Base-by-base conservation (phyloP, 805 yeast genomes). In the Grigorovia jiainica region DNA sequence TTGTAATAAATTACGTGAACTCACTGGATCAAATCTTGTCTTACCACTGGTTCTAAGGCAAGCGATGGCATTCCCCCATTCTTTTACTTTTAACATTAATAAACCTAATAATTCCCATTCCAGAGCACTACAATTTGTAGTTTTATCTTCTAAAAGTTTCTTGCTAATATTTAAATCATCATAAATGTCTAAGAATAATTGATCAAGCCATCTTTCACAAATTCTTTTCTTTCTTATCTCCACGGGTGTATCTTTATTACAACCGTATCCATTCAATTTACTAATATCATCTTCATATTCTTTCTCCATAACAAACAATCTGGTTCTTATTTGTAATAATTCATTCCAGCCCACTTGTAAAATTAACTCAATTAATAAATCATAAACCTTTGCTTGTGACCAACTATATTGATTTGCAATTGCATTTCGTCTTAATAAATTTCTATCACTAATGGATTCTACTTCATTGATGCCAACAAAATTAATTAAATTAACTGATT, bases 261-360 rank as follows among this genome's bases (percentile, higher is more conserved):
- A 23, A 3, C 34, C 39, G 18, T 36, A 36, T 3, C 33, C 33
- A 11, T 18, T 36, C n/a, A 27, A 25, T 24, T 20, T 36, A 27
- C 10, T 39, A 11, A 39, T 41, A 8, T 42, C 43, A 6, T 44
- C 46, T 8, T 44, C 18, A 50, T 78, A 77, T 54, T 83, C 90
- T 33, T 73, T 77, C 53, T 79, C 85, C 87, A 90, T 90, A 8
- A 86, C 76, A 62, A 90, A 90, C 0, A 83, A 78, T 16, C 70
- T 65, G 1, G 87, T 76, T 44, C 95, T 75, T 31, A 79, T 54
- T 43, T 68, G 66, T 49, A 89, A 68, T 29, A 87, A 60, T 29
- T 72, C 75, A 50, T 85, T 86, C 98, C 98, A 90, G 4, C 96
- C 96, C 33, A 79, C 66, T 19, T 70, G 63, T 16, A 79, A 72